These are phyloP conservation scores for Diaporthe amygdali DNA, from an alignment of 2,329 filamentous ascomycete genomes.

Conservation along the genomic window DNA sequence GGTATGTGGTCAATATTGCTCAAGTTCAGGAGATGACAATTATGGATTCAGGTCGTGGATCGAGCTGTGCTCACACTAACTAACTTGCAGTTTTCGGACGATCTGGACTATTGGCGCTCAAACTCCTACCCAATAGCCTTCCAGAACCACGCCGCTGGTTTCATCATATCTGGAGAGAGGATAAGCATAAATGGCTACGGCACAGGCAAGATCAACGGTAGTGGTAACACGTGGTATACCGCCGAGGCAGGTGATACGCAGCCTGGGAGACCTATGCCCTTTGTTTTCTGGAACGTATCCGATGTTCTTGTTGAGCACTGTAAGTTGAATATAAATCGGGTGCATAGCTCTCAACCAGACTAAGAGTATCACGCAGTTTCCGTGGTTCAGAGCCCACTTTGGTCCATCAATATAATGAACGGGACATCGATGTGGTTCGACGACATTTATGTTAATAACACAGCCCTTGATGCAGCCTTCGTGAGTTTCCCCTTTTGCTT, in stretches of 20 bases:
- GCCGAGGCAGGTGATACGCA: constrained; percentile 50
- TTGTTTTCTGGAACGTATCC: constrained; percentile 63
- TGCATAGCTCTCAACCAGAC: neutral
- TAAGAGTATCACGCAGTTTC: constrained; percentile 37
- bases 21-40: neutral
- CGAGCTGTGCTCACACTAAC: constrained; percentile 4
- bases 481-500: neutral
- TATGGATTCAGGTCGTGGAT: neutral
- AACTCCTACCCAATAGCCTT: constrained; percentile 58
- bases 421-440: constrained; percentile 57
- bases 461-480: constrained; percentile 49
- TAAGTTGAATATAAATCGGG: constrained; percentile 9
- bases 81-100: constrained; percentile 46
- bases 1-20: constrained; percentile 33
- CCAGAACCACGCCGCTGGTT: constrained; percentile 60
- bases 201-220: constrained; percentile 59
- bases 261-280: constrained; percentile 60
- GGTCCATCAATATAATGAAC: constrained; percentile 63
- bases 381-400: constrained; percentile 56
- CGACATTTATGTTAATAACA: constrained; percentile 56
- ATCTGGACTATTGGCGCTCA: constrained; percentile 60
- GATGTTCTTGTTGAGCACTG: constrained; percentile 57
- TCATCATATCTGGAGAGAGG: constrained; percentile 53
- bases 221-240: constrained; percentile 60
- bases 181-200: constrained; percentile 57